Evolutionary conservation across 2,329 filamentous ascomycete genomes (phyloP), one percentile per base, ranked within the genome.

Genomic region (Neocucurbitaria cava): DNA sequence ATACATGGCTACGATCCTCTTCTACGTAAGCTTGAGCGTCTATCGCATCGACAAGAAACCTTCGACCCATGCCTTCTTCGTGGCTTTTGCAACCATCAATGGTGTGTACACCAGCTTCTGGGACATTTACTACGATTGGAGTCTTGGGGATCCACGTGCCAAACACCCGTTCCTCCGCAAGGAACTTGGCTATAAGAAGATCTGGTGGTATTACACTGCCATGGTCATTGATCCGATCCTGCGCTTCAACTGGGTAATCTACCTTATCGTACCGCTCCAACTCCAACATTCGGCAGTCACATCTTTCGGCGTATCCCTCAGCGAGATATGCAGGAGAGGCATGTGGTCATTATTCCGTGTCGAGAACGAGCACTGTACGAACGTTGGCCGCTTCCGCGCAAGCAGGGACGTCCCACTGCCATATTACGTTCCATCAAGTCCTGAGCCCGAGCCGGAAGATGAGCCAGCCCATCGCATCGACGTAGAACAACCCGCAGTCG

Each of bases 51-150:
- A 90, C 18, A 81, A 82, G 38, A 82, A 79, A 0, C 77, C 78
- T 1, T 80, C 85, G 15, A 82, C 91, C 36, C 79, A 81, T 54
- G 89, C 87, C 0, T 73, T 92, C 1, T 98, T 96, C 73, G 89
- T 96, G 57, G 83, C 86, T 0, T 92, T 93, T 65, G 91, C 92
- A 0, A 81, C 83, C n/a, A 76, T 96, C 61, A 99, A 97, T 72
- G 85, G 88, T 40, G 76, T 96, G 24, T 98, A 97, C 75, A 88
- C 85, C 64, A 92, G 87, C 9, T 84, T 96, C 38, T 99, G 95
- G 95, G 95, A 99, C 72, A 79, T 99, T 1, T 87, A 92, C 61
- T 97, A 98, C 90, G 95, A 99, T 75, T 98, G 95, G 83, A 95
- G 90, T 70, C 82, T 97, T n/a, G 83, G 94, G 3, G 92, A 97